Conservation (phyloP, 495 filamentous ascomycete species). For the Aspergillus biplanus region DNA sequence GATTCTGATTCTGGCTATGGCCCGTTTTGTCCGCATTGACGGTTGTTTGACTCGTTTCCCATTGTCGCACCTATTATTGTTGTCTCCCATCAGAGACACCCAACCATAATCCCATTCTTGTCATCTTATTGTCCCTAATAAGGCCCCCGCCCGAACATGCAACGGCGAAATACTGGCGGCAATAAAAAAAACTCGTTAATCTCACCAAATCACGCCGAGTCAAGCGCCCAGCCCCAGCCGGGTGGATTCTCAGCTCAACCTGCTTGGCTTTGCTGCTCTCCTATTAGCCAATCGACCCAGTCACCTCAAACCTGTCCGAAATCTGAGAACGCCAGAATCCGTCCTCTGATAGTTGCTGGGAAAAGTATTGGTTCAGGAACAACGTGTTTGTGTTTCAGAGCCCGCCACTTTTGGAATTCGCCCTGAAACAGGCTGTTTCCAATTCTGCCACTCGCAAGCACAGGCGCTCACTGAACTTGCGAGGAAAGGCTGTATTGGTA, state of each 20-base stretch:
- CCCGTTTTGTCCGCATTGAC: too few species aligned
- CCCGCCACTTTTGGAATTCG: background rate
- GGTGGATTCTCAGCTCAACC: conserved; percentile 9
- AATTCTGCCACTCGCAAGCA: background rate
- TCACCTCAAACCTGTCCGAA: conserved; percentile 1
- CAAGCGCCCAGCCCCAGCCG: background rate
- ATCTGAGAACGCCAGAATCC: background rate
- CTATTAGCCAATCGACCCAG: conserved; percentile 13
- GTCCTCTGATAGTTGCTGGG: background rate
- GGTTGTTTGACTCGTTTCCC: too few species aligned
- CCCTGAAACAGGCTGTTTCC: background rate
- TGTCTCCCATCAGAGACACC: background rate
- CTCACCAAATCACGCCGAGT: background rate
- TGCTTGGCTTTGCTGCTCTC: background rate
- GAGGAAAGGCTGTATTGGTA: background rate
- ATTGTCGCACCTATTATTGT: background rate
- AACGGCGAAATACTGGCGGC: background rate
- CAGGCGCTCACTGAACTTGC: background rate
- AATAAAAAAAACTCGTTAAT: background rate
- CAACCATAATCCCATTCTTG: background rate
- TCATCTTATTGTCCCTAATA: background rate
- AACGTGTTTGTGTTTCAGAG: conserved; percentile 1
- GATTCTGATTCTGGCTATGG: background rate
- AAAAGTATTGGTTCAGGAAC: background rate
- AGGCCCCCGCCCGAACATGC: background rate